Percentiles rank a stretch among this genome's conserved stretches.
Conservation (phyloP, 345 rosid genomes). For the Lagerstroemia speciosa region DNA sequence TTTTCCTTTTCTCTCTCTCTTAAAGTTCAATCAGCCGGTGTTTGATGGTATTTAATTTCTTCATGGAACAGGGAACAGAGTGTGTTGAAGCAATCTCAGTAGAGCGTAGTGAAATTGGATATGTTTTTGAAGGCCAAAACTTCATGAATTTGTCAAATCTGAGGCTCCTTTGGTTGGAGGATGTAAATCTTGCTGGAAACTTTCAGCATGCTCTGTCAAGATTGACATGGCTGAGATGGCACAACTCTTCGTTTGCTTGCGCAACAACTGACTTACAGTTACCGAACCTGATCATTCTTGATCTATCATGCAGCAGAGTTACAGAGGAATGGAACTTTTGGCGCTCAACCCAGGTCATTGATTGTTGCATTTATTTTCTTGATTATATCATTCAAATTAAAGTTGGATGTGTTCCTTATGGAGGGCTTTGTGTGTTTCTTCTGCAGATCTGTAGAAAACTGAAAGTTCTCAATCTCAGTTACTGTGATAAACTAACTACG, state of each 20-base stretch:
- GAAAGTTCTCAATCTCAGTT: conserved; percentile 2
- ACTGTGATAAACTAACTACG: background rate
- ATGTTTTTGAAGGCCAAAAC: background rate
- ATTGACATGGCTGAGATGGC: background rate
- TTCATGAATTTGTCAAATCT: background rate
- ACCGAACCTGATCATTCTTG: background rate
- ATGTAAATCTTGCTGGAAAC: background rate
- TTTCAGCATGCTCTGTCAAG: background rate
- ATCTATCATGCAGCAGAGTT: background rate
- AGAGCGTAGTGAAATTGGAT: no score
- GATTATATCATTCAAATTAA: background rate
- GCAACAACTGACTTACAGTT: background rate
- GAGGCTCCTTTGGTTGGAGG: background rate
- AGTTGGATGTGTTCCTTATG: background rate
- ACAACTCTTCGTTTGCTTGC: background rate
- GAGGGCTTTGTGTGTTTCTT: no score
- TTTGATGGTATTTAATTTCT: no score
- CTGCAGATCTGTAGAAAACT: conserved; percentile 1
- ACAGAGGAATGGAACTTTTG: background rate
- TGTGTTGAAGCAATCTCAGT: no score
- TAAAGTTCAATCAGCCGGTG: no score
- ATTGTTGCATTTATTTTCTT: background rate
- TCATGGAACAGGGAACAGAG: no score
- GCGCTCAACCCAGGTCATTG: background rate
- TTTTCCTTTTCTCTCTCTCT: no score